Evolutionary conservation across 2,329 filamentous ascomycete species (phyloP).

Genomic region (Cyclaneusma minus): DNA sequence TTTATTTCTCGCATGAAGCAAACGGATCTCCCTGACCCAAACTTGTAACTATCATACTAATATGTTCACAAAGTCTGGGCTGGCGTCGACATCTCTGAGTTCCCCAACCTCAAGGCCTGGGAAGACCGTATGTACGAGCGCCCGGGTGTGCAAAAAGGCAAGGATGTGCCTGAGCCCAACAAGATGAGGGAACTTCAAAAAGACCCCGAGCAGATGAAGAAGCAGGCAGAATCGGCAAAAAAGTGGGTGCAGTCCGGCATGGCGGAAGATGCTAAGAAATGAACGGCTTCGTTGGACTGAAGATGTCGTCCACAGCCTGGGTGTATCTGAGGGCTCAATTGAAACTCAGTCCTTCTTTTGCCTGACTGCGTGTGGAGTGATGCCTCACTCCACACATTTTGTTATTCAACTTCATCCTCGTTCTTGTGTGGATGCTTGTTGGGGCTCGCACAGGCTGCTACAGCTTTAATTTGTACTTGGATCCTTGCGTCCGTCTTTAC

Average conservation of each 20-base stretch:
- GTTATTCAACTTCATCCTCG: too few relatives aligned
- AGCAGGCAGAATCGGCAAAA: conserved; percentile 32
- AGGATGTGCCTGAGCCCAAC: conserved; percentile 53
- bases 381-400: too few relatives aligned
- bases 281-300: too few relatives aligned
- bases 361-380: too few relatives aligned
- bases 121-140: conserved; percentile 53
- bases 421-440: too few relatives aligned
- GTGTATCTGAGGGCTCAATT: too few relatives aligned
- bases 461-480: too few relatives aligned
- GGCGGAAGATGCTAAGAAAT: conserved; percentile 43
- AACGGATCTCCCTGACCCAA: conserved; percentile 6
- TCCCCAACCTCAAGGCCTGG: conserved; percentile 65
- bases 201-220: conserved; percentile 36
- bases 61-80: conserved; percentile 28
- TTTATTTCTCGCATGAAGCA: conserved; percentile 9
- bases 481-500: too few relatives aligned
- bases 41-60: background rate
- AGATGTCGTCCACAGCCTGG: too few relatives aligned
- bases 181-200: conserved; percentile 36
- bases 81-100: conserved; percentile 57
- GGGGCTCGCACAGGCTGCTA: too few relatives aligned
- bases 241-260: conserved; percentile 56
- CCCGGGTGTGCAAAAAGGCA: conserved; percentile 59
- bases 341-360: too few relatives aligned